These are phyloP conservation scores for Marchantia polymorpha DNA, from an alignment of 225 moss, liverwort and hornwort species.

Conservation along the genomic window DNA sequence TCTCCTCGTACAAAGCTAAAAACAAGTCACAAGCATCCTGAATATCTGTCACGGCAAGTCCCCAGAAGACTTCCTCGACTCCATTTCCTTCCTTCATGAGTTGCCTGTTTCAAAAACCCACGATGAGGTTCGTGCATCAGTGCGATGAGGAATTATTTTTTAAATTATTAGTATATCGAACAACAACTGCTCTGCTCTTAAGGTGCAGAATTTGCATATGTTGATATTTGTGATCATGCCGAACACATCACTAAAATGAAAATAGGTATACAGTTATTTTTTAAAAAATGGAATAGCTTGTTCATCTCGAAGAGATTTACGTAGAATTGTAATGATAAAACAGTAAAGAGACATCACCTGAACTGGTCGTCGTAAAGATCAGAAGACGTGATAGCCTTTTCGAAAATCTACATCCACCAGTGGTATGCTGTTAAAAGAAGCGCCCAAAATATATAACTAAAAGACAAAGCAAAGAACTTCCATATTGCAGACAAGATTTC, in stretches of 20 bases:
- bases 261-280: no score
- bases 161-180: no score
- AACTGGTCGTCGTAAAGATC: conserved; percentile 78
- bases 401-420: conserved; percentile 61
- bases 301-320: no score
- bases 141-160: no score
- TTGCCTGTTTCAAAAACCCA: conserved; percentile 31
- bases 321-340: no score
- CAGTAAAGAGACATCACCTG: conserved; percentile 37
- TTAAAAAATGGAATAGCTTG: no score
- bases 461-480: neutral
- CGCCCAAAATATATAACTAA: no score
- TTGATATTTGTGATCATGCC: neutral
- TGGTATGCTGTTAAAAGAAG: neutral
- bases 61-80: conserved; percentile 94
- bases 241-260: neutral
- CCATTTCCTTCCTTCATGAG: conserved; percentile 71
- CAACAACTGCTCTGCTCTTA: neutral
- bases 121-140: no score
- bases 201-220: no score
- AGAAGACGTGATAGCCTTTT: conserved; percentile 83
- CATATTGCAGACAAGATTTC: neutral
- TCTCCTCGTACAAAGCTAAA: conserved; percentile 60
- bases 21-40: conserved; percentile 89
- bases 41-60: conserved; percentile 80